Evolutionary conservation across 768 basidiomycete species (phyloP).

Genomic region (Boletus sp.): DNA sequence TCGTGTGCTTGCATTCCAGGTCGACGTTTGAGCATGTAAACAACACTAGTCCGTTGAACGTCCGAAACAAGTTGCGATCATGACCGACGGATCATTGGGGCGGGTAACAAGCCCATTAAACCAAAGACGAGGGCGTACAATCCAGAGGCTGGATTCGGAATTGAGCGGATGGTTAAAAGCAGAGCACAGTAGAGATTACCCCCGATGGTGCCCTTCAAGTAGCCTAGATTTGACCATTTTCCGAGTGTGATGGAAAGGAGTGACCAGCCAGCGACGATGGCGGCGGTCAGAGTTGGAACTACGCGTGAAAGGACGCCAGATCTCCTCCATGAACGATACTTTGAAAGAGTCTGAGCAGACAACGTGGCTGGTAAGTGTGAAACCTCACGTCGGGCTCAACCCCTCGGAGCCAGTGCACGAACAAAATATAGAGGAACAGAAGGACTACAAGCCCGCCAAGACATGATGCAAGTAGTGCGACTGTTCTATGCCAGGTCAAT

Average conservation of each 20-base stretch:
- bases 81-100: slow-evolving; percentile 50
- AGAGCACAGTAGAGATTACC: slow-evolving; percentile 36
- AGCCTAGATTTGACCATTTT: slow-evolving; percentile 66
- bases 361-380: background rate
- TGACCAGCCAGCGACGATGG: slow-evolving; percentile 70
- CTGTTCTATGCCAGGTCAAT: slow-evolving; percentile 38
- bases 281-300: slow-evolving; percentile 66
- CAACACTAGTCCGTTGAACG: background rate
- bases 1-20: slow-evolving; percentile 10
- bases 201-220: slow-evolving; percentile 58
- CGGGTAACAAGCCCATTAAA: slow-evolving; percentile 68
- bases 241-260: slow-evolving; percentile 58
- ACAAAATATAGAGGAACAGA: slow-evolving; percentile 70
- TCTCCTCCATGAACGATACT: slow-evolving; percentile 76
- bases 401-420: slow-evolving; percentile 64
- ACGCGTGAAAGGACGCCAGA: slow-evolving; percentile 65
- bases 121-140: slow-evolving; percentile 71
- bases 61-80: slow-evolving; percentile 35
- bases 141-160: slow-evolving; percentile 51
- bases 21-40: background rate
- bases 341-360: slow-evolving; percentile 3
- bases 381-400: slow-evolving; percentile 64
- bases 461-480: slow-evolving; percentile 50
- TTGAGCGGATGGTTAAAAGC: background rate
- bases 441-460: slow-evolving; percentile 58